phyloP scores from a whole-genome alignment of 2,329 filamentous ascomycete species.

The Atkinsonella texensis region DNA sequence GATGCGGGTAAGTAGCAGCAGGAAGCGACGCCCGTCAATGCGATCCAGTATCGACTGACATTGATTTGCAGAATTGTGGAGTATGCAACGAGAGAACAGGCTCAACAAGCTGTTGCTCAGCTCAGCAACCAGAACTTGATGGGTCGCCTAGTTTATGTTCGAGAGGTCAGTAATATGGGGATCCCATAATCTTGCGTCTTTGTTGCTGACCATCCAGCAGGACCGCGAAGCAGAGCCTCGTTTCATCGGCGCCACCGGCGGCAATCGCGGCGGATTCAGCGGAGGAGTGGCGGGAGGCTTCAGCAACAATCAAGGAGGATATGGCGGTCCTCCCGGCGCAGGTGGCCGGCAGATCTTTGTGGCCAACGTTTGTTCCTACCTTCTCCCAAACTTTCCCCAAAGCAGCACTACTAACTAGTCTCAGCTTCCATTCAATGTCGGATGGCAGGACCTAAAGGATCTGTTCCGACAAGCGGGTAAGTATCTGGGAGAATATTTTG shows the following conservation, averaged over 20 bases:
- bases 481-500: constrained; percentile 22
- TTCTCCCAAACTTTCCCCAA: background rate
- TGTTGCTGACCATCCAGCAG: constrained; percentile 30
- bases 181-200: background rate
- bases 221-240: constrained; percentile 97
- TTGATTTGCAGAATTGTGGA: constrained; percentile 76
- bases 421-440: constrained; percentile 91
- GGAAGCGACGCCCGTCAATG: background rate
- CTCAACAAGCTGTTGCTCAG: constrained; percentile 90
- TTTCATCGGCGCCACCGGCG: constrained; percentile 66
- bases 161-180: constrained; percentile 57
- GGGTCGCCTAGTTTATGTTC: constrained; percentile 96
- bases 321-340: constrained; percentile 35
- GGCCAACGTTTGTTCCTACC: constrained; percentile 75
- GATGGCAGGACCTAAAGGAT: constrained; percentile 98
- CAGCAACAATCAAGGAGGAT: constrained; percentile 38
- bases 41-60: constrained; percentile 1
- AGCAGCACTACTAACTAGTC: constrained; percentile 9
- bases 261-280: constrained; percentile 49
- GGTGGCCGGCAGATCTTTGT: constrained; percentile 85
- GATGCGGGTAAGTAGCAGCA: constrained; percentile 79
- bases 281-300: constrained; percentile 41
- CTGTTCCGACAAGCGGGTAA: constrained; percentile 95
- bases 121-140: constrained; percentile 99
- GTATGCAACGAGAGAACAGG: constrained; percentile 99